Evolutionary conservation across 2,329 filamentous ascomycete genomes (phyloP).

Genomic region (Didymella sp.): DNA sequence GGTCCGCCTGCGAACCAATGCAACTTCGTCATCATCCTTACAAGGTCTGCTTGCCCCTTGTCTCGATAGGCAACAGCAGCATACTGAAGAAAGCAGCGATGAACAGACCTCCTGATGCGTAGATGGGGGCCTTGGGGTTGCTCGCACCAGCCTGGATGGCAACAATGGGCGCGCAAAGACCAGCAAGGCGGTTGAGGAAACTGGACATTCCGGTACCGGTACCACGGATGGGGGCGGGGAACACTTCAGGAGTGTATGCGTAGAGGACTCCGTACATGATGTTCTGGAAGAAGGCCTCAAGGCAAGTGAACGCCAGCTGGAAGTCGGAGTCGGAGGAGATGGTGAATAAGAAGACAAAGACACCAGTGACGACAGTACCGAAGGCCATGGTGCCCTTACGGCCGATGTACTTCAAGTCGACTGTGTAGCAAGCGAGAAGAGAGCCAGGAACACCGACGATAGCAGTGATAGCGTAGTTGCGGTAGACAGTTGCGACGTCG

Average conservation of each 20-base stretch:
- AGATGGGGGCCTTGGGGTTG: conserved; percentile 53
- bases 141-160: conserved; percentile 56
- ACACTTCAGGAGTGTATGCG: conserved; percentile 78
- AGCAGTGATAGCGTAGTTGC: conserved; percentile 83
- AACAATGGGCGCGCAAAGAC: conserved; percentile 72
- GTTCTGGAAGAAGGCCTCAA: conserved; percentile 71
- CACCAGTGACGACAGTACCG: conserved; percentile 70
- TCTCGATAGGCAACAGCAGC: conserved; percentile 54
- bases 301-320: conserved; percentile 71
- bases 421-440: conserved; percentile 74
- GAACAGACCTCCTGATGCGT: conserved; percentile 53
- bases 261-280: conserved; percentile 72
- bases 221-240: conserved; percentile 74
- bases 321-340: conserved; percentile 63
- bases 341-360: conserved; percentile 72
- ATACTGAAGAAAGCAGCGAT: conserved; percentile 54
- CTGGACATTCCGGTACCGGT: conserved; percentile 76
- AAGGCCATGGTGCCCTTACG: conserved; percentile 74
- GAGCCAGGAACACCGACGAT: conserved; percentile 79
- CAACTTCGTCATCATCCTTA: conserved; percentile 25
- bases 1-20: background rate
- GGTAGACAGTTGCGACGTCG: conserved; percentile 63
- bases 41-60: conserved; percentile 52
- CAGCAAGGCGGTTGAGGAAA: conserved; percentile 72
- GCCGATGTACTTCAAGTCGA: conserved; percentile 74